Base-by-base conservation (phyloP, 2,329 filamentous ascomycete species). In the Parascedosporium putredinis region DNA sequence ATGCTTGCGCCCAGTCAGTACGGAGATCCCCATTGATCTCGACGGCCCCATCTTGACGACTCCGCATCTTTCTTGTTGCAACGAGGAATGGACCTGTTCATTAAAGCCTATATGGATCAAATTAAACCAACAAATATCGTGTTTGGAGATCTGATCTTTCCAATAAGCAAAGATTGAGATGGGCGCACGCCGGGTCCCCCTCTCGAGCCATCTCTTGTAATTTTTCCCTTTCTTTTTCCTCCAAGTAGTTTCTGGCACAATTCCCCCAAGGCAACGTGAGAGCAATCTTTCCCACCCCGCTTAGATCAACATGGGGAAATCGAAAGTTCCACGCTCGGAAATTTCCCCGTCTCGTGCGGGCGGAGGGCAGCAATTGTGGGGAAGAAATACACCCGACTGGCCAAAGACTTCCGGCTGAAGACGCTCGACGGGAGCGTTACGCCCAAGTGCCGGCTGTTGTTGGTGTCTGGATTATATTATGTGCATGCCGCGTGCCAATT, bases 381-480 rank as follows among this genome's bases (percentile, higher is more conserved):
- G 51, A 10, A 4, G 20, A 42, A 42, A 10, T 20, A 42, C 20
- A 42, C 20, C 38, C 38, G 20, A n/a, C 44, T 42, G 38, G 38
- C 20, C 7, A 20, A n/a, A 5, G 16, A 42, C 12, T 20, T 42
- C 38, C 38, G 38, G 38, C 38, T 42, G 20, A 42, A 42, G 7
- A 22, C n/a, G 2, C 9, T 40, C 18, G 4, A 40, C 18, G 18
- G 18, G 36, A 18, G 4, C 4, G n/a, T 18, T 40, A 40, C n/a
- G 38, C 20, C 38, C 38, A 42, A 42, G 16, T 42, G 38, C 38
- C 38, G 38, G 38, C 38, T 42, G 38, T 42, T 42, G n/a, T n/a
- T 23, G 9, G 14, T 12, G 38, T 42, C 38, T 42, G 38, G 12
- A 42, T 23, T 42, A 20, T 20, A 42, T 42, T 16, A 42, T 14